Base-by-base conservation (phyloP, 164 flowering plant genomes). In the Nymphaea colorata region DNA sequence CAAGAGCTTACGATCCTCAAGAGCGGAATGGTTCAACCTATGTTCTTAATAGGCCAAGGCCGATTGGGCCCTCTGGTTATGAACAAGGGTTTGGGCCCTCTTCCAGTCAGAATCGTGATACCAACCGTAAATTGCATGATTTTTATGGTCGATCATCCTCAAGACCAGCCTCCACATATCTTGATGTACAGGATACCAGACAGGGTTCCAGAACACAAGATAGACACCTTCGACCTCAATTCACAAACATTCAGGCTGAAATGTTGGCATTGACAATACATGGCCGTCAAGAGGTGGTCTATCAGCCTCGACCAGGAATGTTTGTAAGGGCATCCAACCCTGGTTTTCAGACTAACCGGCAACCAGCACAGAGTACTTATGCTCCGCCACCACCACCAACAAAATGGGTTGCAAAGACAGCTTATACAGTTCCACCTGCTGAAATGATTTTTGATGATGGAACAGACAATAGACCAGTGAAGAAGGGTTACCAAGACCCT, bases 21-120 rank as follows among this genome's bases (percentile, higher is more conserved):
- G 59, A 68, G 51, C 81, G 61, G 60, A 77, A 79, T 75, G 12
- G 25, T 62, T 69, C 80, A 17, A 77, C 77, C 68, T 79, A 77
- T 68, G 64, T 59, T 18, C 66, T 61, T 6, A 68, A 75, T 68
- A 80, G 89, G 74, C 83, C 75, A 5, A 81, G 91, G 73, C 89
- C 90, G 17, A 86, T 84, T 67, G 91, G 94, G 57, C 85, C 89
- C 42, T 80, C 83, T n/a, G 88, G 88, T 36, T 80, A 81, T 67
- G 87, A 76, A 71, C 74, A 80, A 69, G 85, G 90, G 14, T 82
- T 60, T 66, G 25, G n/a, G 42, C 83, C 79, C 61, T 82, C 79
- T 45, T 66, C 74, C 6, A 75, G 72, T 68, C 66, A 72, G 72
- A 55, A 68, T 62, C 11, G 76, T 65, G 85, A 76, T 42, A 71